phyloP scores from a whole-genome alignment of 345 rosid genomes.

The Syzygium grande region DNA sequence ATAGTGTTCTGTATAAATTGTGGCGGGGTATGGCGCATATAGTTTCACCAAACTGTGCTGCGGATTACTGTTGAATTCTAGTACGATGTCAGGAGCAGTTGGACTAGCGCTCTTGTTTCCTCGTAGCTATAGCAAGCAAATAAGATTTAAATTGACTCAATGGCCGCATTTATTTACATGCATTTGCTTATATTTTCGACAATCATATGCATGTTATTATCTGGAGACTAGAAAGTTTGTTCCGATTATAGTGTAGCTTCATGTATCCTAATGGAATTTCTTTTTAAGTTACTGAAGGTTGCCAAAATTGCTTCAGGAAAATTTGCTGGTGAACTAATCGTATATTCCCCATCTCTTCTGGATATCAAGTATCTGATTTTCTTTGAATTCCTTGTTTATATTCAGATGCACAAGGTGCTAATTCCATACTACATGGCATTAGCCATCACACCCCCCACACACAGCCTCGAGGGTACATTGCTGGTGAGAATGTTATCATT shows the following conservation, averaged over 20 bases:
- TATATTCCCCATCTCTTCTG: background rate
- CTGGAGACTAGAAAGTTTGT: background rate
- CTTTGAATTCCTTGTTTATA: background rate
- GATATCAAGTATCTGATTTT: background rate
- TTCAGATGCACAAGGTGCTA: conserved; percentile 51
- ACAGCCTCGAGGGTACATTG: conserved; percentile 45
- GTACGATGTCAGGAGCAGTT: background rate
- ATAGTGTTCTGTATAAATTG: background rate
- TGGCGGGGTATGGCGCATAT: background rate
- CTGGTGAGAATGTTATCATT: conserved; percentile 22
- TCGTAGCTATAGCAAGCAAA: background rate
- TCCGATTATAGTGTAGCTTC: background rate
- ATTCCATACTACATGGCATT: conserved; percentile 26
- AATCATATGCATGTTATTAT: background rate
- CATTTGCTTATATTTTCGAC: background rate
- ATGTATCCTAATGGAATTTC: background rate
- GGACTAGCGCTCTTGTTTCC: background rate
- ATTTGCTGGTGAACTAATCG: background rate
- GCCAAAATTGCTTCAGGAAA: background rate
- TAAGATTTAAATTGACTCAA: background rate
- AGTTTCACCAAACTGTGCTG: background rate
- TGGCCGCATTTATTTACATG: background rate
- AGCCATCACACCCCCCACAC: conserved; percentile 33
- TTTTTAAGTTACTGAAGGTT: background rate
- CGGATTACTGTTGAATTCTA: background rate